These are phyloP conservation scores for Chimonanthus praecox DNA, from an alignment of 164 flowering plant species.

Conservation along the genomic window DNA sequence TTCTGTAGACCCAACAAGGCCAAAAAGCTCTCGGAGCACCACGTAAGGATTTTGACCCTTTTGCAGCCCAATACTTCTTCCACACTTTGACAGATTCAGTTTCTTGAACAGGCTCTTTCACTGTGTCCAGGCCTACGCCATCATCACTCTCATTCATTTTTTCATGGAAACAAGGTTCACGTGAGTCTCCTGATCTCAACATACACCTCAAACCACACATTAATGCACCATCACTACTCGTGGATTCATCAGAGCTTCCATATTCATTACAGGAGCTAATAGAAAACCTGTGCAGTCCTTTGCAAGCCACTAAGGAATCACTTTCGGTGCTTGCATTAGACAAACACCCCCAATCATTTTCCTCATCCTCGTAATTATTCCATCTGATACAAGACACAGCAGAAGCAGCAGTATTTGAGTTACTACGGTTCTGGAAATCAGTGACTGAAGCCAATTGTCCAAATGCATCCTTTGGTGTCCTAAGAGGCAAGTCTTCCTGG, in stretches of 20 bases:
- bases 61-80: constrained; percentile 17
- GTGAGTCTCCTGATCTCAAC: constrained; percentile 22
- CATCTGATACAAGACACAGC: constrained; percentile 23
- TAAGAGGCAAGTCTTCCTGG: constrained; percentile 75
- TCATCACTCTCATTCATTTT: constrained; percentile 15
- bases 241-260: constrained; percentile 46
- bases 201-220: constrained; percentile 25
- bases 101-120: constrained; percentile 12
- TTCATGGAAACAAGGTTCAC: constrained; percentile 5
- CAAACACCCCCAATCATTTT: constrained; percentile 42
- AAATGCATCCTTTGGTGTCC: constrained; percentile 78
- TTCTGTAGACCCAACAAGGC: constrained; percentile 87
- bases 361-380: constrained; percentile 20
- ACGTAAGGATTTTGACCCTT: constrained; percentile 20
- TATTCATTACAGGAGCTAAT: constrained; percentile 30
- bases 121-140: neutral
- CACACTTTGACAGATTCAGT: constrained; percentile 18
- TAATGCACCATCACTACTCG: constrained; percentile 53
- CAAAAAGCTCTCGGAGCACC: constrained; percentile 64
- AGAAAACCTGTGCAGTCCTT: constrained; percentile 49
- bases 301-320: constrained; percentile 58
- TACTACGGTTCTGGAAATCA: constrained; percentile 16
- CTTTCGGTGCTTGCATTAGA: constrained; percentile 69
- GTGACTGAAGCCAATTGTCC: constrained; percentile 42
- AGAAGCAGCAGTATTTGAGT: constrained; percentile 14